Evolutionary conservation across 306 rosid species (phyloP).

Genomic region (Fragaria ananassa): DNA sequence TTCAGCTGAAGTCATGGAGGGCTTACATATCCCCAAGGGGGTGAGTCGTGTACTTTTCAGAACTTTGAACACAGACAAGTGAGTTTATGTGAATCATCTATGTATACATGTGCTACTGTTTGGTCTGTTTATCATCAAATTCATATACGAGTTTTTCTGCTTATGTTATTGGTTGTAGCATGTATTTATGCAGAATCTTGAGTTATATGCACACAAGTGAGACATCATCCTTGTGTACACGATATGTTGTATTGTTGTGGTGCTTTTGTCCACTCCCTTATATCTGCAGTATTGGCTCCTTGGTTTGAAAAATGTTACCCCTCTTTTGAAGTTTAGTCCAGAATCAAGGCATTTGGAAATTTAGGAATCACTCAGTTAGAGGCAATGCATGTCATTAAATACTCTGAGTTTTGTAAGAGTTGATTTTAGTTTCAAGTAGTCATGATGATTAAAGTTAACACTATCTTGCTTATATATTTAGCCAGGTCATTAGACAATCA

Average conservation of each 20-base stretch:
- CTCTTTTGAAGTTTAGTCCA: background rate
- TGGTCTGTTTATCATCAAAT: background rate
- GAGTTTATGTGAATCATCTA: background rate
- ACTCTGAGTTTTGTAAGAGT: background rate
- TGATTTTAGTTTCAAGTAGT: background rate
- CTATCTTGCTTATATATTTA: background rate
- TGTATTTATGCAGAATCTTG: background rate
- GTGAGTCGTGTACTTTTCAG: constrained; percentile 78
- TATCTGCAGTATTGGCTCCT: background rate
- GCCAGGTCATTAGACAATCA: background rate
- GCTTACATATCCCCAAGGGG: constrained; percentile 66
- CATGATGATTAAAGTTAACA: background rate
- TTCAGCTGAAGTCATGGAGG: constrained; percentile 88
- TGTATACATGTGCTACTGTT: background rate
- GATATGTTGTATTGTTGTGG: background rate
- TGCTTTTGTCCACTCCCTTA: background rate
- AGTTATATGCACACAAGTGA: background rate
- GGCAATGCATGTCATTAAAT: background rate
- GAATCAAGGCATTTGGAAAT: background rate
- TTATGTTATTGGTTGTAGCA: background rate
- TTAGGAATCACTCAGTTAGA: background rate
- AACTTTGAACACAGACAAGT: constrained; percentile 77
- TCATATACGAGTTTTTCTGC: background rate
- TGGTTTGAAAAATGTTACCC: background rate
- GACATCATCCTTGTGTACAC: background rate